Base-by-base conservation (phyloP, 768 basidiomycete genomes). In the Tulasnella sp. region DNA sequence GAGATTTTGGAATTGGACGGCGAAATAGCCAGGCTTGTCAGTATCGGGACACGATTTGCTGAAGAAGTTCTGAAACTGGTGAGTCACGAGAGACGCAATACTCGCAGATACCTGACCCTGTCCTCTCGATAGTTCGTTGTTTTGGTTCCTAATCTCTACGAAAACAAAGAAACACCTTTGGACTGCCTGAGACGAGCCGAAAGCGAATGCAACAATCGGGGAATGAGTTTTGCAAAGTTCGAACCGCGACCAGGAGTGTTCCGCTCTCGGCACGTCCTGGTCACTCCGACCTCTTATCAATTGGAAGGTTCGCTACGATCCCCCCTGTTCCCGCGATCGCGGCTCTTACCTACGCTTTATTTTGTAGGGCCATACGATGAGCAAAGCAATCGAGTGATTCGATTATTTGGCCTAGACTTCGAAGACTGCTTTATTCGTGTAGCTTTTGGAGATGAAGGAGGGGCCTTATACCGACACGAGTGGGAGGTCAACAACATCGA, bases 241-340 rank as follows among this genome's bases (percentile, higher is more conserved):
- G 16, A 1, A 2, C 44, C 44, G 24, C 24, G 24, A 41, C 3
- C 3, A 16, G 87, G 89, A 9, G 86, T 87, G 24, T 92, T 94
- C 82, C 87, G 87, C n/a, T 94, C 92, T 82, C 91, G 90, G 72
- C 93, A 94, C 82, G 90, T 93, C 73, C 93, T 92, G 0, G 89
- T 94, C 54, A 93, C 93, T 0, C 94, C 94, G 0, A 93, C 92
- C 12, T 89, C 93, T 31, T 86, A 92, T 80, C 85, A 93, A 16
- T 85, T 96, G 16, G 93, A 95, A 86, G 94, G 94, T 0, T 28
- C 7, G 58, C 28, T 42, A 31, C 24, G 24, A 60, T 28, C 14
- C 7, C 18, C 7, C 22, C 48, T 58, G n/a, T 3, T 5, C 58
- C 9, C 28, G 16, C 37, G 44, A 48, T 11, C 7, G 3, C 20